These are phyloP conservation scores for Plasmodium cynomolgi DNA, from an alignment of 169 alveolate species.

Conservation along the genomic window DNA sequence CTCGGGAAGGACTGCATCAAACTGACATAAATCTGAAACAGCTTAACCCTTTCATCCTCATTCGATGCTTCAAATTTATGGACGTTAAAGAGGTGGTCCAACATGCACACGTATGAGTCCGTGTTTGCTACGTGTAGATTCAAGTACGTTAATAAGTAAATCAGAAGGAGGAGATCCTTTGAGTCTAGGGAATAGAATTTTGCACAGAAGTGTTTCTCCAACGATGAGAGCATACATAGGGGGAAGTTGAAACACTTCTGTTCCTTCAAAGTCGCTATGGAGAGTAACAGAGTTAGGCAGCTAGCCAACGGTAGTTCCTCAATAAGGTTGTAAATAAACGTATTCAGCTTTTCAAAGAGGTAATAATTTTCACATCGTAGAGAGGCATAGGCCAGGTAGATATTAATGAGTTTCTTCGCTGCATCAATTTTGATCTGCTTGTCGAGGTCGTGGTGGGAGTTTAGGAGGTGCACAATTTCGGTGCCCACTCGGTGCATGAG, in stretches of 20 bases:
- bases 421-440: not conserved
- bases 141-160: conserved; percentile 44
- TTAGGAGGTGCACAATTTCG: conserved; percentile 6
- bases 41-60: conserved; percentile 25
- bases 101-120: conserved; percentile 22
- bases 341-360: conserved; percentile 57
- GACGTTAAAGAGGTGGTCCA: conserved; percentile 22
- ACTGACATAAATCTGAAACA: conserved; percentile 50
- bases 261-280: conserved; percentile 42
- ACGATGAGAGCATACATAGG: conserved; percentile 35
- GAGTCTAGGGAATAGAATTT: conserved; percentile 47
- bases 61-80: not conserved
- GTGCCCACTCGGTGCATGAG: conserved; percentile 27
- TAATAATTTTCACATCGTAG: conserved; percentile 31
- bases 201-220: conserved; percentile 38
- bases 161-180: conserved; percentile 42
- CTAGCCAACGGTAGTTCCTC: conserved; percentile 13
- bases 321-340: conserved; percentile 23
- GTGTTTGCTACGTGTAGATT: conserved; percentile 35
- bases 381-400: conserved; percentile 43
- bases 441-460: not conserved
- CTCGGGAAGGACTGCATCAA: conserved; percentile 1
- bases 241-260: conserved; percentile 46
- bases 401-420: conserved; percentile 56
- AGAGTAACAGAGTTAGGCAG: conserved; percentile 35